Conservation (phyloP, 2,329 filamentous ascomycete species). For the Botrytis porri region DNA sequence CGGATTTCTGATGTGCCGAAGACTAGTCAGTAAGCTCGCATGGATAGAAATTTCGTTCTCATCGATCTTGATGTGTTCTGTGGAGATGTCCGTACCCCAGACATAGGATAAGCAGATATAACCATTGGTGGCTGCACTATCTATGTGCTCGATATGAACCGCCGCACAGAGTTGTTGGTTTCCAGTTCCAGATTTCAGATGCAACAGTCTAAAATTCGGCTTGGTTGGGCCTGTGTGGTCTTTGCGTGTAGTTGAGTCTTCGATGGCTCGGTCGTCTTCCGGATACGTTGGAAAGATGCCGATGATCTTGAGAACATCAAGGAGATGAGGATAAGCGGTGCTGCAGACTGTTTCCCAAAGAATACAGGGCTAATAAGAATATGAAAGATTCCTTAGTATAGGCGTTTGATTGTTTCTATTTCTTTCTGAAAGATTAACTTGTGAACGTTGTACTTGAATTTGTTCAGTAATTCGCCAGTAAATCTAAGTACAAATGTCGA, state of each 20-base stretch:
- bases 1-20: not conserved
- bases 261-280: not conserved
- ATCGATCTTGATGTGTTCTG: not conserved
- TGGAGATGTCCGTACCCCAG: not conserved
- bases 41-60: not conserved
- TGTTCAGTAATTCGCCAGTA: not conserved
- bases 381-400: not conserved
- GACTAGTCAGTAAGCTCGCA: not conserved
- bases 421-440: not conserved
- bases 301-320: not conserved
- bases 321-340: not conserved
- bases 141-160: not conserved
- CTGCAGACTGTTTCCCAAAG: not conserved
- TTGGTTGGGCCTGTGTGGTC: not conserved
- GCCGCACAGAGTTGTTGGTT: not conserved
- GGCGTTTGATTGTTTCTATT: not conserved
- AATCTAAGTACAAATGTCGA: not conserved
- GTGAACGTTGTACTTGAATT: not conserved
- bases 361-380: not conserved
- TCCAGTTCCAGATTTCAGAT: not conserved
- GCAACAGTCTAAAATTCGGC: not conserved
- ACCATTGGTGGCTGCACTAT: not conserved
- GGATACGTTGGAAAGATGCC: not conserved
- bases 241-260: not conserved
- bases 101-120: not conserved